Conservation (phyloP, 2,329 filamentous ascomycete genomes). For the Zelopaecilomyces penicillatus region DNA sequence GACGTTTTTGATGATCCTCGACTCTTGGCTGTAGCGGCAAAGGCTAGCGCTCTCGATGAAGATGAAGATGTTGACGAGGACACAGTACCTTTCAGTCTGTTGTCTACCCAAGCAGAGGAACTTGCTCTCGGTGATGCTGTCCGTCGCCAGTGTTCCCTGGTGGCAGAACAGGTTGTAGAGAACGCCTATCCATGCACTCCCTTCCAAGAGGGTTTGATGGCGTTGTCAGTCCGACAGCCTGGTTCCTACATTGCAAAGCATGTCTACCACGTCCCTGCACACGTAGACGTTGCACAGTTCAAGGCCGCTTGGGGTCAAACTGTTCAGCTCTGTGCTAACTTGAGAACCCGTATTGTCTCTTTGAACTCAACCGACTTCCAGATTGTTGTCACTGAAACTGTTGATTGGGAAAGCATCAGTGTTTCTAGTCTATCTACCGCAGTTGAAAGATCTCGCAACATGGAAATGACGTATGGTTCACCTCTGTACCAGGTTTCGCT, state of each 20-base stretch:
- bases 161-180: constrained; percentile 5
- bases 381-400: constrained; percentile 9
- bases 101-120: constrained; percentile 1
- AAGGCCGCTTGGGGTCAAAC: constrained; percentile 18
- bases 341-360: constrained; percentile 7
- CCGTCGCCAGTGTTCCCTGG: neutral
- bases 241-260: constrained; percentile 13
- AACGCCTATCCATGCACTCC: constrained; percentile 26
- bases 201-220: constrained; percentile 30
- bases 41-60: neutral
- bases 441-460: neutral
- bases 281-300: constrained; percentile 17
- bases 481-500: constrained; percentile 2
- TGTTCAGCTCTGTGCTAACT: neutral
- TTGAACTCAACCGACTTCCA: constrained; percentile 7
- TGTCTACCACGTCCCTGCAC: constrained; percentile 22
- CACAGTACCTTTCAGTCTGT: constrained; percentile 7
- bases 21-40: constrained; percentile 2
- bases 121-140: constrained; percentile 11
- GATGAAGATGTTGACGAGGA: neutral
- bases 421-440: neutral
- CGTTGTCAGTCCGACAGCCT: constrained; percentile 20
- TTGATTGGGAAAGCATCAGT: neutral
- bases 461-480: constrained; percentile 5
- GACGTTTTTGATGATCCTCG: constrained; percentile 13